These are phyloP conservation scores for Xylariaceae sp. DNA, from an alignment of 2,329 filamentous ascomycete genomes.

Conservation along the genomic window DNA sequence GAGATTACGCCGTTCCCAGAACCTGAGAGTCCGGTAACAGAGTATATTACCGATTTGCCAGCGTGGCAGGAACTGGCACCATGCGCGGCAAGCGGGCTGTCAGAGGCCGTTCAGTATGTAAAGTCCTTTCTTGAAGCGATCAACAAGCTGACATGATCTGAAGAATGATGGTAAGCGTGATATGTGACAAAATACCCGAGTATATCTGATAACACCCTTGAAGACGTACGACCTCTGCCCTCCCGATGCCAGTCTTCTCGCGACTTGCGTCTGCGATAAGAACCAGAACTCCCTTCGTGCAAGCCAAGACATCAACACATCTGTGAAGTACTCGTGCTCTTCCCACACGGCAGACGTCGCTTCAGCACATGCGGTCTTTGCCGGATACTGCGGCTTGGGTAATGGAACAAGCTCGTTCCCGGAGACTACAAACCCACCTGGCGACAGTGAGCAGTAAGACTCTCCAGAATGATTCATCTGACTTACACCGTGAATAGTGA, in stretches of 20 bases:
- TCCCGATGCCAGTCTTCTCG: slow-evolving; percentile 35
- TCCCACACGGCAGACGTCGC: slow-evolving; percentile 42
- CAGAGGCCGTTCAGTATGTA: slow-evolving; percentile 35
- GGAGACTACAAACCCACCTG: slow-evolving; percentile 40
- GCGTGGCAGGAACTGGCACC: slow-evolving; percentile 37
- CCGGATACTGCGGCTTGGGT: slow-evolving; percentile 48
- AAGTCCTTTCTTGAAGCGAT: neutral
- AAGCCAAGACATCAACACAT: slow-evolving; percentile 38
- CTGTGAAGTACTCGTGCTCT: slow-evolving; percentile 40
- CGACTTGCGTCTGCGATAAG: slow-evolving; percentile 49
- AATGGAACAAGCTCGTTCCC: slow-evolving; percentile 47
- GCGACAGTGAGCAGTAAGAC: slow-evolving; percentile 39
- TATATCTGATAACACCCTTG: slow-evolving; percentile 5
- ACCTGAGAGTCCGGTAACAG: slow-evolving; percentile 38
- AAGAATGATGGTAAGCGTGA: slow-evolving; percentile 25
- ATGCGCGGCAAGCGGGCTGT: slow-evolving; percentile 37
- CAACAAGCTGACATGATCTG: neutral
- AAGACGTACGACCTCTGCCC: slow-evolving; percentile 34
- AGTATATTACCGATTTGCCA: slow-evolving; percentile 48
- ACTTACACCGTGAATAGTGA: slow-evolving; percentile 32
- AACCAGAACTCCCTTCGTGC: slow-evolving; percentile 41
- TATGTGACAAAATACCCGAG: neutral
- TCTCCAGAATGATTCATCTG: neutral
- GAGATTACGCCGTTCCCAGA: slow-evolving; percentile 34
- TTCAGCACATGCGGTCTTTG: slow-evolving; percentile 46